These are phyloP conservation scores for Chrysochromulina tobinii DNA, from an alignment of 78 protist genomes.

Conservation along the genomic window DNA sequence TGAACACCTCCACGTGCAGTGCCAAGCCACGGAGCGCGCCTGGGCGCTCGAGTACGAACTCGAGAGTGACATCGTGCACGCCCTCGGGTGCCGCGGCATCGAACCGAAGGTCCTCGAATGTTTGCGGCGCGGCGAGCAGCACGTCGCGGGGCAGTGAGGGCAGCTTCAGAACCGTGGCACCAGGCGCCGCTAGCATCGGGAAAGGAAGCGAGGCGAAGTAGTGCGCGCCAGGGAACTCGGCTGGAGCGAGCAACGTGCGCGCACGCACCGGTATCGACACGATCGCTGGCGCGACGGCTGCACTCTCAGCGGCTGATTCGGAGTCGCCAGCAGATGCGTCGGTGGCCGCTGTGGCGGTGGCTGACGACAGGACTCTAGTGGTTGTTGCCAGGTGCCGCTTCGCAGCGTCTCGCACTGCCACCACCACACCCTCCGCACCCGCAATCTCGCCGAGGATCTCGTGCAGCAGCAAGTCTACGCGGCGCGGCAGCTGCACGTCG, in stretches of 20 bases:
- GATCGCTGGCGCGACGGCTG: not conserved
- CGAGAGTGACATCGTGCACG: no score
- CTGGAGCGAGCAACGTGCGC: not conserved
- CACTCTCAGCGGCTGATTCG: no score
- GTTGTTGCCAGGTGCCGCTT: not conserved
- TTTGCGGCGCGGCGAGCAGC: not conserved
- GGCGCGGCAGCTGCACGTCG: no score
- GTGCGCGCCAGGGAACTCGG: not conserved
- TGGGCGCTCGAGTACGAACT: no score
- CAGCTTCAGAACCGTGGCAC: not conserved
- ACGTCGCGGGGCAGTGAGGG: not conserved
- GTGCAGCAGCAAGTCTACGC: slow-evolving; percentile 19
- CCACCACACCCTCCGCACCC: not conserved
- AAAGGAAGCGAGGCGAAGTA: not conserved
- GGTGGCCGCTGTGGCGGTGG: no score
- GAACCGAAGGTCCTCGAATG: not conserved
- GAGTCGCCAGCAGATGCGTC: no score
- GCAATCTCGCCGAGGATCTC: slow-evolving; percentile 42
- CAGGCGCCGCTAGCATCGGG: not conserved
- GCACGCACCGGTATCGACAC: not conserved
- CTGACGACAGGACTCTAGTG: no score
- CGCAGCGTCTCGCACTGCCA: not conserved
- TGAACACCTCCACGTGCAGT: no score
- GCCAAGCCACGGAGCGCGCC: no score
- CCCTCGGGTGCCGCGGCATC: no score